phyloP scores from a whole-genome alignment of 805 yeast genomes.

The Schwanniomyces pseudopolymorphus region DNA sequence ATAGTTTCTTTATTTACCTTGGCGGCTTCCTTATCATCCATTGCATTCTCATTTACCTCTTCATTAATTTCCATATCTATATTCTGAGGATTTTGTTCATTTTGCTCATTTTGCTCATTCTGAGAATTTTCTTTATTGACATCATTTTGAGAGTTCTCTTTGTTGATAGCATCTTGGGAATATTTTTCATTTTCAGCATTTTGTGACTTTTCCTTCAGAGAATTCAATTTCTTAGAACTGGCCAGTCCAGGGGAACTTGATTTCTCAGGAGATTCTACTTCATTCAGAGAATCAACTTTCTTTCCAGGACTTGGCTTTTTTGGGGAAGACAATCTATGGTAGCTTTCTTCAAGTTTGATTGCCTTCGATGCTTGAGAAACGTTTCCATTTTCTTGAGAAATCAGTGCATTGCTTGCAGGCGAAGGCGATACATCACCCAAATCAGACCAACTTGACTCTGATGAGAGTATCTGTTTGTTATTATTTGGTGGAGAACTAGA shows the following conservation, averaged over 20 bases:
- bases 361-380: background rate
- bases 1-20: constrained; percentile 4
- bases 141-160: no score
- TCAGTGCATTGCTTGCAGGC: background rate
- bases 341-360: background rate
- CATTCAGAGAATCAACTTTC: background rate
- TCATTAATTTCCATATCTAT: background rate
- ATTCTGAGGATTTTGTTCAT: no score
- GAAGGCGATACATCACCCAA: background rate
- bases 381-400: background rate
- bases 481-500: background rate
- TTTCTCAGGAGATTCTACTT: background rate
- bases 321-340: background rate
- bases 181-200: no score
- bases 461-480: background rate
- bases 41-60: background rate
- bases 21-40: background rate
- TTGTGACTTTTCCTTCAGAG: no score
- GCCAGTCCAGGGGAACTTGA: no score
- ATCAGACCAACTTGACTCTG: background rate
- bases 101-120: no score
- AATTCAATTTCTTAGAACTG: no score
- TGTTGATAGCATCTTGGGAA: no score
- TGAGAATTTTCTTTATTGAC: no score
- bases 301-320: background rate